Base-by-base conservation (phyloP, 495 filamentous ascomycete genomes). In the Neurospora cerealis region DNA sequence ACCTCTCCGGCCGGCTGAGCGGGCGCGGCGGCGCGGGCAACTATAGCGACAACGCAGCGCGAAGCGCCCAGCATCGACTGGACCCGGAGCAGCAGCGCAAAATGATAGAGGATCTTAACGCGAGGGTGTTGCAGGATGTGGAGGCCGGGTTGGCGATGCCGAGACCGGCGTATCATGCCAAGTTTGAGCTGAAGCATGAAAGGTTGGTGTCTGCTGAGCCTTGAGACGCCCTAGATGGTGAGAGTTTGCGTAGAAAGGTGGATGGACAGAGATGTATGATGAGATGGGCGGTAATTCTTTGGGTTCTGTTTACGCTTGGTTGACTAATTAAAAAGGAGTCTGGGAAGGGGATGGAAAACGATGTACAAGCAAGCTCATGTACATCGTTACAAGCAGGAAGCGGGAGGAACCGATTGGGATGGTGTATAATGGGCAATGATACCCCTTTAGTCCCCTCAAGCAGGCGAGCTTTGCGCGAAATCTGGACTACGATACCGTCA, bases 1-100 rank as follows among this genome's bases (percentile, higher is more conserved):
- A 36, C 38, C 77, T 0, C 71, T 72, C 74, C 28, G 74, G 73
- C 5, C 44, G 70, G 8, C 71, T 78, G 11, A 74, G 75, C 38
- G 89, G 89, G 0, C 80, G 89, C 34, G 89, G 89, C 21, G 89
- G 89, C 28, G 87, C 87, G 7, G 89, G 89, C 15, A 91, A 91
- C 79, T 90, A 83, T 80, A 73, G 71, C 8, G 80, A 80, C 46
- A 70, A 75, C 44, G 76, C 79, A 41, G 74, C 44, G 6, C 54
- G 54, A 19, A 32, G 13, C 24, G 78, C 79, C 38, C 70, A 70
- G 71, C 74, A 76, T 60, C 72, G 76, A 40, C 41, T 72, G 70
- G 77, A 78, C 70, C 73, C 81, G 75, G 69, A 75, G 71, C 75
- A 79, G 76, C 72, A 76, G 77, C 72, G 76, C 70, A 75, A 80